Conservation (phyloP, 2,329 filamentous ascomycete species). For the Pseudocercospora pini-densiflorae region DNA sequence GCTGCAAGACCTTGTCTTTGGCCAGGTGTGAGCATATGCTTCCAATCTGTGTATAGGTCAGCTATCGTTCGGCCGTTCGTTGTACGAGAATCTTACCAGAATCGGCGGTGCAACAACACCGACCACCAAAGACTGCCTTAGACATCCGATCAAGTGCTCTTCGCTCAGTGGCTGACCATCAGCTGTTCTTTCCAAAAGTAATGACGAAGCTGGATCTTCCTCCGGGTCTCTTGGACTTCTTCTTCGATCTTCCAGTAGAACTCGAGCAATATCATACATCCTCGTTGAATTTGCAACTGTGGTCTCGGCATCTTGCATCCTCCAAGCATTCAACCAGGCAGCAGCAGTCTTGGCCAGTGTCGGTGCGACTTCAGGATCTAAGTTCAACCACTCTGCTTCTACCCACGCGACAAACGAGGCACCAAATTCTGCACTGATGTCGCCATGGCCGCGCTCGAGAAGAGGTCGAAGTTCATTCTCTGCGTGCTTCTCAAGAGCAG, state of each 20-base stretch:
- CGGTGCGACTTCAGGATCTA: neutral
- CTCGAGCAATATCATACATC: neutral
- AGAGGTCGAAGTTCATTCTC: neutral
- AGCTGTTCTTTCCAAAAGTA: neutral
- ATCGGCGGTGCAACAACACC: neutral
- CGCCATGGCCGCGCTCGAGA: neutral
- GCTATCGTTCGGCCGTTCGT: no score
- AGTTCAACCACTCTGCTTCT: neutral
- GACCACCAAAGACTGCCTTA: neutral
- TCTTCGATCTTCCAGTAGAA: neutral
- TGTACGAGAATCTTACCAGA: no score
- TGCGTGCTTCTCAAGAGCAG: neutral
- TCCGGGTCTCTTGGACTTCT: neutral
- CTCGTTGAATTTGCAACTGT: neutral
- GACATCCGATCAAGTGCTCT: neutral
- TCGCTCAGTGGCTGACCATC: neutral
- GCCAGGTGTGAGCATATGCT: no score
- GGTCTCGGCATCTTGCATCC: neutral
- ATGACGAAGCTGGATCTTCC: neutral
- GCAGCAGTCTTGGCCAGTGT: neutral
- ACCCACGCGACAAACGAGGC: neutral
- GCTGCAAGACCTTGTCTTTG: no score
- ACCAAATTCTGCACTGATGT: neutral
- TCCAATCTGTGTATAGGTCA: no score
- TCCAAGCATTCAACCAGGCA: neutral